These are phyloP conservation scores for Pseudogymnoascus sp. DNA, from an alignment of 2,329 filamentous ascomycete species.

Conservation along the genomic window DNA sequence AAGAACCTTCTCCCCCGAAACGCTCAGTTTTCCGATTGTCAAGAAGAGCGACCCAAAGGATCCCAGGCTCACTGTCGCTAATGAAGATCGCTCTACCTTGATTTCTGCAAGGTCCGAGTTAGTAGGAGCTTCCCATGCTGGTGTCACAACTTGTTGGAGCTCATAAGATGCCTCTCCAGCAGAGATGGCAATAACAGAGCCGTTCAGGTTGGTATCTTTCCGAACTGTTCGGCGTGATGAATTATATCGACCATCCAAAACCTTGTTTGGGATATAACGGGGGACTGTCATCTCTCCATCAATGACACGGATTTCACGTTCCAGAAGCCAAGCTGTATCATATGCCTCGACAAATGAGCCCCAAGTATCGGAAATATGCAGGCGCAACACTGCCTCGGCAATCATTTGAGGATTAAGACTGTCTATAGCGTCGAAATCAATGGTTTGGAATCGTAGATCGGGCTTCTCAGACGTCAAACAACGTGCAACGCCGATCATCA, in stretches of 20 bases:
- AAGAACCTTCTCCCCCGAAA: conserved; percentile 9
- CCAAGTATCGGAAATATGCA: conserved; percentile 6
- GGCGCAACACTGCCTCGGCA: conserved; percentile 8
- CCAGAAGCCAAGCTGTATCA: conserved; percentile 10
- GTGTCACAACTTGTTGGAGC: neutral
- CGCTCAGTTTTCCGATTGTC: neutral
- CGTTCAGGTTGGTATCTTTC: neutral
- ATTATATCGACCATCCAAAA: conserved; percentile 8
- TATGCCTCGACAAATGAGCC: conserved; percentile 1
- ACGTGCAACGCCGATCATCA: conserved; percentile 10
- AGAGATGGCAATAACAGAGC: neutral
- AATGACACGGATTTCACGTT: conserved; percentile 8
- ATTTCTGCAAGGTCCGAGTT: neutral
- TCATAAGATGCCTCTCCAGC: neutral
- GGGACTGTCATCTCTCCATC: neutral
- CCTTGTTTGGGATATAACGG: neutral
- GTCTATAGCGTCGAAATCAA: conserved; percentile 8
- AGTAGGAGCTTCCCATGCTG: neutral
- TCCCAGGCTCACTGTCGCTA: conserved; percentile 5
- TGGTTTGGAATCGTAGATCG: conserved; percentile 4
- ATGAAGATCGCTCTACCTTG: neutral
- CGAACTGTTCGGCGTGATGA: conserved; percentile 5
- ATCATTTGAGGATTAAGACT: neutral
- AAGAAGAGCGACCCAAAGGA: conserved; percentile 10
- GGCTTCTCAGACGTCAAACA: conserved; percentile 5